Evolutionary conservation across 75 land plant genomes (phyloP), one percentile per base, ranked within the genome.

Genomic region (Picea glauca): DNA sequence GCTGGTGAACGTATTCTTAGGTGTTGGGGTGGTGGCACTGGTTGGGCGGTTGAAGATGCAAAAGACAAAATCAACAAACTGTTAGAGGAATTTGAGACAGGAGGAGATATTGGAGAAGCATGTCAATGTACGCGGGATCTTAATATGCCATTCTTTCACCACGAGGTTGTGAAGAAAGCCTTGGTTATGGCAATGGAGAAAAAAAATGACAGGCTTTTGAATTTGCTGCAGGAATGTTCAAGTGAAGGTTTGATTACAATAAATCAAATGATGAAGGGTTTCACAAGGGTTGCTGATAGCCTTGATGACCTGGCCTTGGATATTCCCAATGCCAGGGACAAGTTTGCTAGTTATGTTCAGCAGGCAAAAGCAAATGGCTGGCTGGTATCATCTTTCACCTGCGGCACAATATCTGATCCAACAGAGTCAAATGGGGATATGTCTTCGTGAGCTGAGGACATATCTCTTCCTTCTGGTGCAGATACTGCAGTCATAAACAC

Each of bases 121-220:
- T 94, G 97, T 80, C 90, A 89, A 79, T 96, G 99, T 76, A 94
- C 94, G 35, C 91, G 98, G 14, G 98, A 96, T 60, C 79, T 96
- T 33, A 86, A 90, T 20, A 93, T 96, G 96, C 93, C 98, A 11
- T 96, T 96, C 80, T 96, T 96, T 86, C 93, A 92, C 81, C 98
- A 96, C 60, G 98, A 96, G 79, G 96, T 96, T 14, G 98, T 96
- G 73, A 96, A 96, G 90, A 87, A 90, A 79, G 94, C 94, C 0
- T 65, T 96, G 43, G 92, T 94, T 17, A 96, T 96, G 99, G 98
- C 98, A 1, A 94, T 96, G 91, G 99, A 96, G 82, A 96, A 94
- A 88, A 80, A 94, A 82, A 94, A 94, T 63, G 93, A 89, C 31
- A 82, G 87, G 78, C 73, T 91, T 46, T 84, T 96, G 58, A 81